Conservation (phyloP, 2,329 filamentous ascomycete species). For the Colletotrichum navitas region DNA sequence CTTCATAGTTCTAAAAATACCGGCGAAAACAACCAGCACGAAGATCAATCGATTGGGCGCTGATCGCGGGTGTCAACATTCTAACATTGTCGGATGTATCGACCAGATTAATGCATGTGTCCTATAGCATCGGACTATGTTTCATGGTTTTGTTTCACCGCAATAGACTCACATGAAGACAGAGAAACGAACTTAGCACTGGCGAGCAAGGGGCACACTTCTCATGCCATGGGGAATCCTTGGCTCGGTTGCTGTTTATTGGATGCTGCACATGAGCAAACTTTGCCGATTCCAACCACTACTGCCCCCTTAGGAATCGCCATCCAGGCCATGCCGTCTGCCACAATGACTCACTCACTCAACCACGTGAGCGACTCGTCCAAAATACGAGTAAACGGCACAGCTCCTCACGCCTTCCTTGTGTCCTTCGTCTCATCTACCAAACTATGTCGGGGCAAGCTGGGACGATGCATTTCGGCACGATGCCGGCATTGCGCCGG, state of each 20-base stretch:
- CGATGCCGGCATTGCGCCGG: slow-evolving; percentile 11
- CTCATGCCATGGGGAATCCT: neutral
- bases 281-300: neutral
- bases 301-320: neutral
- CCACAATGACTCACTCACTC: neutral
- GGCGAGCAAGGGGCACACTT: neutral
- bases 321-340: neutral
- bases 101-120: neutral
- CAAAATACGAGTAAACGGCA: too few species aligned
- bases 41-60: neutral
- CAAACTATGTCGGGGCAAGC: neutral
- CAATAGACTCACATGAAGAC: neutral
- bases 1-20: neutral
- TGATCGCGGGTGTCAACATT: neutral
- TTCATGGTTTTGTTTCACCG: slow-evolving; percentile 32
- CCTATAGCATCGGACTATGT: neutral
- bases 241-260: neutral
- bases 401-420: neutral
- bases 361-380: neutral
- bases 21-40: neutral
- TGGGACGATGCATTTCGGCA: neutral
- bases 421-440: neutral
- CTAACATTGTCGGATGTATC: neutral
- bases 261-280: too few species aligned
- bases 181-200: slow-evolving; percentile 14